Conservation (phyloP, 2,329 filamentous ascomycete species). For the Penicillium sp. region DNA sequence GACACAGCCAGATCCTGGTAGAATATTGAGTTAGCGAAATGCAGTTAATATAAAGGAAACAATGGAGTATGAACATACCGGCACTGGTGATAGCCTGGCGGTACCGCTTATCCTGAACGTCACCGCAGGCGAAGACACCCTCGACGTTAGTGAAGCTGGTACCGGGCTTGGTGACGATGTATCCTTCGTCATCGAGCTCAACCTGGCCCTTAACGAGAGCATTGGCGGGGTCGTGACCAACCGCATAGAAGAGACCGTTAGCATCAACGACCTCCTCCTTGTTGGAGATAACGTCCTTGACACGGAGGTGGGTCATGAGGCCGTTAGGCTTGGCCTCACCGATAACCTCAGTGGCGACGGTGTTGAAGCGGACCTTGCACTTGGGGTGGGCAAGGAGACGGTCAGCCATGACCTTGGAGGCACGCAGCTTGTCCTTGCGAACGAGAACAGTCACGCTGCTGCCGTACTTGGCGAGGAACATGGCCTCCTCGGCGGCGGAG, state of each 20-base stretch:
- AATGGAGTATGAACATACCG: conserved; percentile 61
- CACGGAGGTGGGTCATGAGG: conserved; percentile 81
- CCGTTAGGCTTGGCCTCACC: conserved; percentile 72
- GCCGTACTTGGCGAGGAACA: conserved; percentile 97
- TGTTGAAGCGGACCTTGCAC: conserved; percentile 85
- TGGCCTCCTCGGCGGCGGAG: conserved; percentile 93
- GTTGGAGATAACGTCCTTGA: conserved; percentile 76
- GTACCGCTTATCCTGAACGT: conserved; percentile 98
- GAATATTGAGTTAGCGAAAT: conserved; percentile 21
- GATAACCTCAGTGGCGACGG: conserved; percentile 75
- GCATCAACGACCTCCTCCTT: conserved; percentile 80
- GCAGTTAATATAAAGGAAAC: not conserved
- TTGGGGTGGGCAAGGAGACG: conserved; percentile 80
- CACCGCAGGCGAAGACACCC: conserved; percentile 93
- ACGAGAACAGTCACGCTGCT: conserved; percentile 94
- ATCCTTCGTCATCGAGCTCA: conserved; percentile 83
- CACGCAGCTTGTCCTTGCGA: conserved; percentile 78
- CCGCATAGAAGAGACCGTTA: conserved; percentile 93
- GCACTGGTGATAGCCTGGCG: conserved; percentile 97
- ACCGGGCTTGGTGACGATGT: conserved; percentile 84
- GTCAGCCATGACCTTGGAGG: conserved; percentile 88
- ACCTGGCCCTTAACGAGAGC: conserved; percentile 86
- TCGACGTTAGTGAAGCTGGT: conserved; percentile 83
- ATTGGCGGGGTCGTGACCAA: conserved; percentile 94
- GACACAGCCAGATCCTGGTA: conserved; percentile 81